These are phyloP conservation scores for Cladorrhinum sp. DNA, from an alignment of 2,329 filamentous ascomycete genomes.

Conservation along the genomic window DNA sequence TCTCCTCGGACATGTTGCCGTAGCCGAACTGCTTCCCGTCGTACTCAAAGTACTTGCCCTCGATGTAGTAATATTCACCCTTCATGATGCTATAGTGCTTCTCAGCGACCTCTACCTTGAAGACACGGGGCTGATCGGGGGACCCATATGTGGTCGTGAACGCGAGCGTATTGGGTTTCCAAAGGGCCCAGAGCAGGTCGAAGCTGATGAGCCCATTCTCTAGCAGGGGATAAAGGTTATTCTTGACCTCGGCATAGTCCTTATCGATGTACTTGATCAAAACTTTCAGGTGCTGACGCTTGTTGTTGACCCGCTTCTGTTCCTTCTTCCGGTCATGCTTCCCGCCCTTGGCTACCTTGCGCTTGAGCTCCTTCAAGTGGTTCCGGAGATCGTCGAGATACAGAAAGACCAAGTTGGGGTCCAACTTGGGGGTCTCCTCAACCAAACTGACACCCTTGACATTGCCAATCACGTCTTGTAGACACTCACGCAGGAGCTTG, in stretches of 20 bases:
- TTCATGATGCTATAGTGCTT: conserved; percentile 67
- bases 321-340: conserved; percentile 61
- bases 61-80: conserved; percentile 72
- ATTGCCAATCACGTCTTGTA: conserved; percentile 69
- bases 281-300: conserved; percentile 64
- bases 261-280: conserved; percentile 46
- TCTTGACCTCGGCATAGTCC: conserved; percentile 76
- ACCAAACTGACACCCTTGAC: conserved; percentile 78
- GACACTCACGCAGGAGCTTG: conserved; percentile 68
- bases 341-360: conserved; percentile 44
- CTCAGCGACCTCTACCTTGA: conserved; percentile 75
- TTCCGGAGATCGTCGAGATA: conserved; percentile 75
- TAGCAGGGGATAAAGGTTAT: conserved; percentile 75
- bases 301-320: conserved; percentile 54
- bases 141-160: conserved; percentile 76
- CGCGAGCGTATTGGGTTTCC: conserved; percentile 80
- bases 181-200: conserved; percentile 83
- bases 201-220: conserved; percentile 83
- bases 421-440: conserved; percentile 71
- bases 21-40: conserved; percentile 84
- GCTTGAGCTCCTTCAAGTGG: conserved; percentile 62
- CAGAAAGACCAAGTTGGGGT: conserved; percentile 69
- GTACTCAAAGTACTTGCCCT: conserved; percentile 80
- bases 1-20: conserved; percentile 66
- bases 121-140: conserved; percentile 72